Percentiles rank a stretch among this genome's conserved stretches.
Conservation (phyloP, 306 rosid species). For the Clitoria ternatea region DNA sequence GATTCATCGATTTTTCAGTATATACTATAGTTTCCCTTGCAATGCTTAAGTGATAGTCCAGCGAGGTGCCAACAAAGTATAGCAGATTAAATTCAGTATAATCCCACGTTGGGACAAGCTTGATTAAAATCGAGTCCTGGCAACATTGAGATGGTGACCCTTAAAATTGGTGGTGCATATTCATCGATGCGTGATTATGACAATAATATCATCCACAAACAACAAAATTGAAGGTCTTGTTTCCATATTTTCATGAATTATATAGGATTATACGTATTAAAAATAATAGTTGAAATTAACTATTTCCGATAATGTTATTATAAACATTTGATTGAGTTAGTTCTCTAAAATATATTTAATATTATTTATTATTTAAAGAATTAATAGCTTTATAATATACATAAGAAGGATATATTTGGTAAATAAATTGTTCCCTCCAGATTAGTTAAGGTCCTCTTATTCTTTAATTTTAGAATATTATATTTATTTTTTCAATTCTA, state of each 20-base stretch:
- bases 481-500: too few species aligned
- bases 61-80: neutral
- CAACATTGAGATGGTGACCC: neutral
- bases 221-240: neutral
- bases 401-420: too few species aligned
- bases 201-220: constrained; percentile 10
- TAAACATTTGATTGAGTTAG: too few species aligned
- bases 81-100: constrained; percentile 6
- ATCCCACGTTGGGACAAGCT: constrained; percentile 25
- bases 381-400: too few species aligned
- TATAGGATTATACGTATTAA: too few species aligned
- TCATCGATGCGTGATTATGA: constrained; percentile 2
- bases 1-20: constrained; percentile 41
- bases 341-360: too few species aligned
- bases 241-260: neutral
- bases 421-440: too few species aligned
- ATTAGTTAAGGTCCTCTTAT: too few species aligned
- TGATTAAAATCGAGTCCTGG: neutral
- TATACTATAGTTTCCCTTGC: neutral
- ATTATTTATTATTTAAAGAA: too few species aligned
- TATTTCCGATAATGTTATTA: too few species aligned
- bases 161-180: constrained; percentile 40
- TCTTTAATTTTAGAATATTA: too few species aligned
- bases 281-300: too few species aligned
- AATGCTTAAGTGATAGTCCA: constrained; percentile 15